Base-by-base conservation (phyloP, 1,284 basidiomycete species). In the Cutaneotrichosporon dermatis region DNA sequence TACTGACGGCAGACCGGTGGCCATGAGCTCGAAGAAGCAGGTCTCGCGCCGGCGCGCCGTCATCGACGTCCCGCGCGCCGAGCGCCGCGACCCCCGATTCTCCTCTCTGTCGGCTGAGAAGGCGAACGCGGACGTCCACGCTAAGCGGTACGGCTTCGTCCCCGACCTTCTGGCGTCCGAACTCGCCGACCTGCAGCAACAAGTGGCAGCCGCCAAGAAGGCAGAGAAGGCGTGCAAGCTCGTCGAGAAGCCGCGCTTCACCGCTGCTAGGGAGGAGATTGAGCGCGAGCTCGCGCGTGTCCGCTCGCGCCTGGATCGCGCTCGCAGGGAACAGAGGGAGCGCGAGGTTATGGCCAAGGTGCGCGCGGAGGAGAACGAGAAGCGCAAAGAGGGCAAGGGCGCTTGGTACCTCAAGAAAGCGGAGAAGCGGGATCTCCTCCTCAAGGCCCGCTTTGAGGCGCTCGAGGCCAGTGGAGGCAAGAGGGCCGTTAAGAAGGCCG, bases 51-150 rank as follows among this genome's bases (percentile, higher is more conserved):
- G 82, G 57, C 82, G 92, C 56, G 81, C 80, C 15, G 87, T 91
- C 1, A 83, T 94, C 6, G 88, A 92, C 62, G 82, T 85, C 4
- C 81, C 83, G 48, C 84, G 85, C 63, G 74, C 81, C 40, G 90
- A 86, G 73, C 78, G 86, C 9, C 86, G 94, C 44, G 94, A 98
- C 78, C 94, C 95, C 3, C 86, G 94, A 48, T 98, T 98, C 79
- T 82, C 90, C 36, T 83, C 86, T 10, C 77, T 90, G 10, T 82
- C 80, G 1, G 76, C 86, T 5, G 91, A 91, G n/a, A 81, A 85
- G 59, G 85, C 88, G 65, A 85, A 88, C 49, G 69, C 82, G 0
- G 79, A 86, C 55, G 84, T 86, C 34, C 95, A 92, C 73, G 82
- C 83, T 15, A 78, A 84, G 50, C 86, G 87, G 36, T 98, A 97